Evolutionary conservation across 441 rosid genomes (phyloP).

Genomic region (California macrophylla): DNA sequence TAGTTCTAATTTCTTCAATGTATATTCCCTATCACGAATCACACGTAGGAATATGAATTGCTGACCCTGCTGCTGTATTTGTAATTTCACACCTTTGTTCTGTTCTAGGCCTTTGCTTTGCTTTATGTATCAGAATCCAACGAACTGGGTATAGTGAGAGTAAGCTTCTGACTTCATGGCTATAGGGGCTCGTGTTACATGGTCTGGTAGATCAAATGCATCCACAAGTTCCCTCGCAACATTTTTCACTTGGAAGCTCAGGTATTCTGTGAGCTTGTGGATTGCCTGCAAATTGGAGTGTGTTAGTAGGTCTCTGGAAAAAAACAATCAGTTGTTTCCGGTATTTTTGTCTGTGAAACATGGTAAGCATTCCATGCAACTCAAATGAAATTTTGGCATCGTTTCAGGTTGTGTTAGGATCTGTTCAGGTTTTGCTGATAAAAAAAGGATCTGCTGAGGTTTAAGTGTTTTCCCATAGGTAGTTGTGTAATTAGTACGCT

Average conservation of each 20-base stretch:
- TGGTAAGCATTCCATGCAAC: too few species aligned
- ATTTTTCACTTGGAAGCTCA: slow-evolving; percentile 81
- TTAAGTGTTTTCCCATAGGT: too few species aligned
- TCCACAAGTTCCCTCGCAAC: slow-evolving; percentile 70
- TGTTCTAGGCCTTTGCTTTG: not conserved
- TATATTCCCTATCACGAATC: not conserved
- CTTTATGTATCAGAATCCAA: slow-evolving; percentile 44
- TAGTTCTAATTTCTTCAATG: not conserved
- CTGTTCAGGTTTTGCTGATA: too few species aligned
- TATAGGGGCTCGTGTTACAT: slow-evolving; percentile 78
- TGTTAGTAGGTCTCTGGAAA: not conserved
- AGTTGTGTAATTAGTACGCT: not conserved
- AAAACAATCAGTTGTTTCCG: not conserved
- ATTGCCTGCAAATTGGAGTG: slow-evolving; percentile 49
- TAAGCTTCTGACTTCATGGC: slow-evolving; percentile 88
- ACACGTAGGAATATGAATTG: not conserved
- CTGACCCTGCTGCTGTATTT: not conserved
- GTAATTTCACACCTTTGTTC: not conserved
- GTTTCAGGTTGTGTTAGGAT: not conserved
- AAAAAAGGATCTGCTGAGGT: too few species aligned
- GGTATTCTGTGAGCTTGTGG: slow-evolving; percentile 70
- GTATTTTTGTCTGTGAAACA: not conserved
- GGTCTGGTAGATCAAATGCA: slow-evolving; percentile 72
- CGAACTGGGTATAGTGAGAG: slow-evolving; percentile 68
- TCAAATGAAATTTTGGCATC: not conserved